Evolutionary conservation across 2,329 filamentous ascomycete genomes (phyloP), one percentile per base, ranked within the genome.

Genomic region (Aspergillus flavus): DNA sequence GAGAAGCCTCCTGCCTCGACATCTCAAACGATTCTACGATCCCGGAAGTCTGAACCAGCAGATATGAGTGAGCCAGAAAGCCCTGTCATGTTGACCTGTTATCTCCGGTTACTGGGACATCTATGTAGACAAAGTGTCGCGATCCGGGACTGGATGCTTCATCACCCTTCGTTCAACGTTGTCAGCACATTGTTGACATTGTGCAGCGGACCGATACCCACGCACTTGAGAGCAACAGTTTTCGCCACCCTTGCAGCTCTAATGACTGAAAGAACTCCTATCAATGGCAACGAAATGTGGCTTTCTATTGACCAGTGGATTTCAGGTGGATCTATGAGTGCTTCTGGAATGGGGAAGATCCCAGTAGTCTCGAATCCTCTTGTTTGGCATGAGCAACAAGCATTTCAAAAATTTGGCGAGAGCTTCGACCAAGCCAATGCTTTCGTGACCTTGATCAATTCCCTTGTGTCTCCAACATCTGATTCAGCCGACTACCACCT

Each of bases 61-160:
- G 85, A 90, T 64, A 88, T 92, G 64, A 93, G 96, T 32, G 94
- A 97, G 74, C 92, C 93, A 4, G 96, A 99, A 76, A 96, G 92
- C 46, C 89, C 91, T n/a, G 91, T 97, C 79, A 97, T 99, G 92
- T 84, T 99, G 32, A 93, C 97, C 74, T 94, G 93, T 70, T 98
- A 98, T 75, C 84, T 99, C 58, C 89, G 94, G 34, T 85, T 99
- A 6, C 91, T 97, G 70, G 88, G 92, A 4, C 93, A 96, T 76
- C 82, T 99, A 11, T 89, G 90, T 65, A 84, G 86, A 26, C 88
- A 94, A 73, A 97, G 92, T 72, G 83, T 86, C 63, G 81, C 83
- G 23, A 91, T 93, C 1, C 86, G 94, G 57, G 80, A 86, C 39
- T 97, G 90, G 82, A 84, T 98, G 63, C 81, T 96, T 26, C 85